These are phyloP conservation scores for Chaetomiaceae sp. DNA, from an alignment of 2,329 filamentous ascomycete species.

Conservation along the genomic window DNA sequence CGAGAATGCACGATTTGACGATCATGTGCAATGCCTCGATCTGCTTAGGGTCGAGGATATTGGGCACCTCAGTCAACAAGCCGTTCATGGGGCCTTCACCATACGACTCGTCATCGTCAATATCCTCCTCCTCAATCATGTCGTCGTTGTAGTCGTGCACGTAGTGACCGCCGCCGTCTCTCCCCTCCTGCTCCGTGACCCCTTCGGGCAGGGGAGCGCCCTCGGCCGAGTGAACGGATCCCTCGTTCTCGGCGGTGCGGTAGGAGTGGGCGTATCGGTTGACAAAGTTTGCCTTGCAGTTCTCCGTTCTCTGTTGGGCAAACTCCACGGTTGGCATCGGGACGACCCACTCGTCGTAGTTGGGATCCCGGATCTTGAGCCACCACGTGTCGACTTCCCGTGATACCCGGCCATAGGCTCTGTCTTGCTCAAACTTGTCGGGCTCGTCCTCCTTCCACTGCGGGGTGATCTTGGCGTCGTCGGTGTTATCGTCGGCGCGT, in stretches of 20 bases:
- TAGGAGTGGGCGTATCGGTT: constrained; percentile 47
- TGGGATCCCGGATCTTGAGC: constrained; percentile 53
- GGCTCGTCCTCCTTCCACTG: constrained; percentile 46
- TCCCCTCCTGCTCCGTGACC: constrained; percentile 12
- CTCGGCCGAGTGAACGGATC: constrained; percentile 30
- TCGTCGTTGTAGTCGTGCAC: constrained; percentile 40
- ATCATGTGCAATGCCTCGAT: constrained; percentile 97
- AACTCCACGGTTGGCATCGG: constrained; percentile 56
- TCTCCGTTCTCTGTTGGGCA: constrained; percentile 50
- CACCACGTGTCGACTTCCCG: constrained; percentile 62
- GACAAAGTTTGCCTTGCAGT: constrained; percentile 54
- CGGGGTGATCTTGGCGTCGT: constrained; percentile 39
- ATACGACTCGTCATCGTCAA: constrained; percentile 72
- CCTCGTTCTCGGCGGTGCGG: constrained; percentile 36
- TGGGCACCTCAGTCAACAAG: constrained; percentile 84
- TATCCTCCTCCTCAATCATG: constrained; percentile 60
- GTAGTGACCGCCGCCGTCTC: constrained; percentile 21
- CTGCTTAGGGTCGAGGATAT: constrained; percentile 89
- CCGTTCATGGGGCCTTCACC: constrained; percentile 74
- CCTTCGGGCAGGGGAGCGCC: constrained; percentile 29
- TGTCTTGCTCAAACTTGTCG: constrained; percentile 55
- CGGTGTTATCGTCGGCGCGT: constrained; percentile 31
- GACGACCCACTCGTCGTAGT: constrained; percentile 53
- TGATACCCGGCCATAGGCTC: constrained; percentile 54
- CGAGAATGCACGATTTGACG: constrained; percentile 88